Conservation (phyloP, 2,329 filamentous ascomycete species). For the Calonectria leucothoes region DNA sequence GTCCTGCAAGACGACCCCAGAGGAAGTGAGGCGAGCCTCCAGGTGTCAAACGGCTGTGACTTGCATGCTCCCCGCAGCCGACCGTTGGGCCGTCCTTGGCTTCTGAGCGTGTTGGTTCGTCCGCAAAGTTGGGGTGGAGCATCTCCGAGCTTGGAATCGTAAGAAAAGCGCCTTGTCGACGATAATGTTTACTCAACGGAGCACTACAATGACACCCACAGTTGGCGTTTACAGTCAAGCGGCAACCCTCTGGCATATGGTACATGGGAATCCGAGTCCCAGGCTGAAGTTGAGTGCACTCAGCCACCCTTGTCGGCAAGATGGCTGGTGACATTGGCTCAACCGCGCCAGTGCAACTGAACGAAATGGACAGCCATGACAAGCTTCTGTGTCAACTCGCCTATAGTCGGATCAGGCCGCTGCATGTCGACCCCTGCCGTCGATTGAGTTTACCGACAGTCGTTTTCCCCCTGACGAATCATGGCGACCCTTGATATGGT, state of each 20-base stretch:
- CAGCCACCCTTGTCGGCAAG: background rate
- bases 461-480: slow-evolving; percentile 32
- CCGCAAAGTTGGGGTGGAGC: background rate
- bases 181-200: too few species aligned
- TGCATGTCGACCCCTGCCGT: slow-evolving; percentile 20
- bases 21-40: background rate
- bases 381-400: background rate
- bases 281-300: slow-evolving; percentile 9
- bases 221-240: slow-evolving; percentile 19
- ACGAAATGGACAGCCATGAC: background rate
- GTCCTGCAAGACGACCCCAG: background rate
- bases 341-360: slow-evolving; percentile 2
- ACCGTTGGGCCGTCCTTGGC: background rate
- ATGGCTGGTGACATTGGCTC: slow-evolving; percentile 2
- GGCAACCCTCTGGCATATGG: background rate
- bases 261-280: slow-evolving; percentile 7
- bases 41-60: slow-evolving; percentile 1
- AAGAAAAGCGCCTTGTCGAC: background rate
- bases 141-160: background rate
- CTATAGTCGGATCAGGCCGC: background rate
- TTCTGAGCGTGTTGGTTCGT: background rate
- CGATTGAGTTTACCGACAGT: slow-evolving; percentile 22
- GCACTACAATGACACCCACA: slow-evolving; percentile 35
- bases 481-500: background rate
- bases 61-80: background rate